phyloP scores from a whole-genome alignment of 1,139 yeast species.

The Taiozyma sp. region DNA sequence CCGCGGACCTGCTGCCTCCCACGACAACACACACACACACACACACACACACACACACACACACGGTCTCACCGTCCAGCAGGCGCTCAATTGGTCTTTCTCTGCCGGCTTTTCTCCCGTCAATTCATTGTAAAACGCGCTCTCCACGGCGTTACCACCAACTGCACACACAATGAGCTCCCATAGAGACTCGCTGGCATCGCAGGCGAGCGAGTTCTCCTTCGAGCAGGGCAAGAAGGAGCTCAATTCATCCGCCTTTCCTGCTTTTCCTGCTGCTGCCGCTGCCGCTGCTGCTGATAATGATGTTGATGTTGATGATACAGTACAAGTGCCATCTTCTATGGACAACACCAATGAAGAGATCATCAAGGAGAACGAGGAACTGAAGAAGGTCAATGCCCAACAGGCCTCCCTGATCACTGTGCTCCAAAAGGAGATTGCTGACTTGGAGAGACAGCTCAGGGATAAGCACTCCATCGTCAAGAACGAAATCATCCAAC shows the following conservation, averaged over 20 bases:
- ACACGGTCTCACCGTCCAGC: no score
- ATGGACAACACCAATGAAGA: neutral
- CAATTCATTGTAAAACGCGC: no score
- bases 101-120: no score
- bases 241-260: neutral
- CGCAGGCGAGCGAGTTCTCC: neutral
- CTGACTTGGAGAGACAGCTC: neutral
- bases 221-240: neutral
- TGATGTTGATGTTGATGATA: no score
- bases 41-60: no score
- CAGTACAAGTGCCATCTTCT: no score
- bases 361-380: neutral
- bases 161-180: neutral
- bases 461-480: neutral
- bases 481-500: neutral
- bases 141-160: no score
- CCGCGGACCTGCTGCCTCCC: no score
- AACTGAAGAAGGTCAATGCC: neutral
- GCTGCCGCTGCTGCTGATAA: neutral
- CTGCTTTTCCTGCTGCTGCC: neutral
- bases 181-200: neutral
- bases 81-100: no score
- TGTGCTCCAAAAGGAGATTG: neutral
- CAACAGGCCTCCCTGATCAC: neutral
- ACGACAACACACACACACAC: no score